phyloP scores from a whole-genome alignment of 176 grass and related monocot genomes.

The bread wheat (Triticum aestivum) region IWGSC_CS_RefSeq_v2.1 NC_057800.1:602624357-602624856 shows the following conservation, averaged over 20 bases:
- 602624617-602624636: constrained; percentile 50
- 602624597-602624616: constrained; percentile 22
- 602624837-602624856: constrained; percentile 92
- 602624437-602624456: not conserved
- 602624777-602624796: constrained; percentile 51
- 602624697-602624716: constrained; percentile 97
- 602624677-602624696: constrained; percentile 85
- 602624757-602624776: constrained; percentile 76
- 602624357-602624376: constrained; percentile 16
- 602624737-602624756: constrained; percentile 67
- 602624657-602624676: constrained; percentile 73
- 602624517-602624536: not conserved
- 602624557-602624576: constrained; percentile 1
- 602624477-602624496: constrained; percentile 67
- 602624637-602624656: constrained; percentile 73
- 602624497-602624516: constrained; percentile 68
- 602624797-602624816: constrained; percentile 77
- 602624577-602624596: constrained; percentile 26
- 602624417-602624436: not conserved
- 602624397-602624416: constrained; percentile 21
- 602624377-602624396: constrained; percentile 25
- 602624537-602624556: not conserved
- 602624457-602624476: constrained; percentile 27
- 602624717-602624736: constrained; percentile 86
- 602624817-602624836: constrained; percentile 99